These are phyloP conservation scores for Chlamydomonas sphaeroides DNA, from an alignment of 139 green algal genomes.

Conservation along the genomic window DNA sequence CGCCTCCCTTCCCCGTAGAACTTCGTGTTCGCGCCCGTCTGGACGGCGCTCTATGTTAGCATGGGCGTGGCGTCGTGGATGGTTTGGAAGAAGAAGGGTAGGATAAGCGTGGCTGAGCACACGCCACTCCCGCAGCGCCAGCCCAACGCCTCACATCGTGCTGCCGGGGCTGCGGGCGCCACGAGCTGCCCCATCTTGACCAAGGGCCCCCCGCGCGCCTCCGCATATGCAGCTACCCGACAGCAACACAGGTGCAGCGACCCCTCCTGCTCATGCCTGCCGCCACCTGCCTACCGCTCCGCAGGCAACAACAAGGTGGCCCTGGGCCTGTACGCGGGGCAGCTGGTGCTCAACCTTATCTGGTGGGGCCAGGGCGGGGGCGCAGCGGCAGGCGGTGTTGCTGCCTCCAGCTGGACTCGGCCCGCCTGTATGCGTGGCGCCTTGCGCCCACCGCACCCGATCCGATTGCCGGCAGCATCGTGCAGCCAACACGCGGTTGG, in stretches of 20 bases:
- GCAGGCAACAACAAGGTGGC: constrained; percentile 41
- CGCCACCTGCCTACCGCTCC: too few relatives aligned
- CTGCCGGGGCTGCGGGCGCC: too few relatives aligned
- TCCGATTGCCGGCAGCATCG: too few relatives aligned
- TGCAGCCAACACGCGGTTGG: too few relatives aligned
- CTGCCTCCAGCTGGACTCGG: too few relatives aligned
- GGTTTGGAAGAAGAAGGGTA: constrained; percentile 43
- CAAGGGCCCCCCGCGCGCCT: too few relatives aligned
- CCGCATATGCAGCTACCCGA: too few relatives aligned
- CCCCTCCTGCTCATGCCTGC: too few relatives aligned
- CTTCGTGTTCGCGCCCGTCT: constrained; percentile 66
- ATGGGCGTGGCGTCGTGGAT: constrained; percentile 67
- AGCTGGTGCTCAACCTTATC: constrained; percentile 64
- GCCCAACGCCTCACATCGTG: neutral
- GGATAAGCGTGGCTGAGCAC: neutral
- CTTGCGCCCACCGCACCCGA: too few relatives aligned
- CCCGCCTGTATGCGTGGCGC: neutral
- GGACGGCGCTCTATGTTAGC: constrained; percentile 59
- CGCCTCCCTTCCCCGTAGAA: too few relatives aligned
- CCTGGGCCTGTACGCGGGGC: constrained; percentile 52
- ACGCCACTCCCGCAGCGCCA: neutral
- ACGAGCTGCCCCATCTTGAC: too few relatives aligned
- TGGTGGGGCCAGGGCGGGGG: constrained; percentile 1
- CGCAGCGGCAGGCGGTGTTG: neutral
- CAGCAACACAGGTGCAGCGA: too few relatives aligned